phyloP scores from a whole-genome alignment of 2,329 filamentous ascomycete genomes.

The Pyricularia pennisetigena region DNA sequence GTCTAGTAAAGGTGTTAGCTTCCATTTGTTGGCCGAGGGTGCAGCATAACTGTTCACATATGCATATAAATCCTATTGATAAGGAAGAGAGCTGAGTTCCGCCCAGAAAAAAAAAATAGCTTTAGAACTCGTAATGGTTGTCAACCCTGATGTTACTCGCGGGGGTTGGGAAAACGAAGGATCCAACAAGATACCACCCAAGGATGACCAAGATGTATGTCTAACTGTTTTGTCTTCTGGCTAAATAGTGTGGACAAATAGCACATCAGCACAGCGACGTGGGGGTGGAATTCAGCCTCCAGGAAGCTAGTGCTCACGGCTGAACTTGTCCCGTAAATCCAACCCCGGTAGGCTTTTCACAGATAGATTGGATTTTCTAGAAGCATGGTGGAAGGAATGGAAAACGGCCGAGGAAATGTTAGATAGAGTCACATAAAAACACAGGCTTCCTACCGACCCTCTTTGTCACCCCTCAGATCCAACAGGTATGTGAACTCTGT shows the following conservation, averaged over 20 bases:
- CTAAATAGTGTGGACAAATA: not conserved
- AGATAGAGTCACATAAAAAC: no score
- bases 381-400: not conserved
- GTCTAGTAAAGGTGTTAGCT: not conserved
- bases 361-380: not conserved
- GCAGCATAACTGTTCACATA: not conserved
- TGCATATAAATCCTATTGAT: not conserved
- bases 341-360: not conserved
- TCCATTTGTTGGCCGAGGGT: not conserved
- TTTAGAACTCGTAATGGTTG: not conserved
- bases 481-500: not conserved
- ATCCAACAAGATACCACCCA: not conserved
- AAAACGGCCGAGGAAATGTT: not conserved
- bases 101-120: not conserved
- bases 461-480: not conserved
- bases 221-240: not conserved
- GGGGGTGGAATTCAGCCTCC: not conserved
- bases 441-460: not conserved
- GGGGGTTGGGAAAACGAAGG: not conserved
- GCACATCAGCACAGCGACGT: not conserved
- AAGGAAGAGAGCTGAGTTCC: not conserved
- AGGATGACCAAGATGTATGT: not conserved
- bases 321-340: not conserved
- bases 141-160: not conserved
- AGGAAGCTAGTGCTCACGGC: not conserved